Evolutionary conservation across 768 basidiomycete species (phyloP).

Genomic region (Kwoniella bestiolae): DNA sequence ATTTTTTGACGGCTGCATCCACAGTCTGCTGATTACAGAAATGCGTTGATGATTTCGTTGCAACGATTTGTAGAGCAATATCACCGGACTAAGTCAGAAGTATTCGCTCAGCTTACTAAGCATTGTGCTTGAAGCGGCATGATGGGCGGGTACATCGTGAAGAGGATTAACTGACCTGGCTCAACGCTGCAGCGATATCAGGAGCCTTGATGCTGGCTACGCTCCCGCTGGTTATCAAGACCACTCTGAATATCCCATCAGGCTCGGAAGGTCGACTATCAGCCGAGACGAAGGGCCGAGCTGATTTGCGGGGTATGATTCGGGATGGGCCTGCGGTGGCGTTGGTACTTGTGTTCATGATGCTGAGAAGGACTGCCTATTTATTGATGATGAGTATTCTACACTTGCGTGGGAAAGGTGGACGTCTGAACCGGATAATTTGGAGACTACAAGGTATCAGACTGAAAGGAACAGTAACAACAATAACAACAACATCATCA

Average conservation of each 20-base stretch:
- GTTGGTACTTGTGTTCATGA: slow-evolving; percentile 3
- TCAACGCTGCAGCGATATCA: slow-evolving; percentile 78
- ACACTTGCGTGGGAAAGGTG: no score
- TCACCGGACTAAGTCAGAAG: slow-evolving; percentile 65
- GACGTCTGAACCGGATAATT: no score
- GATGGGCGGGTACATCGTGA: no score
- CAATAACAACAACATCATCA: no score
- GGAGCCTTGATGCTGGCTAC: slow-evolving; percentile 94
- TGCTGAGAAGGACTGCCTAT: no score
- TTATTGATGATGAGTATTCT: no score
- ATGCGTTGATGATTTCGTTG: slow-evolving; percentile 74
- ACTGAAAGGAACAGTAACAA: no score
- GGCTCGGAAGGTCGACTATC: slow-evolving; percentile 29
- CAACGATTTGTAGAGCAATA: slow-evolving; percentile 79
- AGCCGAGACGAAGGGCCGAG: slow-evolving; percentile 37
- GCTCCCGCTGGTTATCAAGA: slow-evolving; percentile 89
- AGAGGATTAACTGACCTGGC: slow-evolving; percentile 62
- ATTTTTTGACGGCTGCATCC: slow-evolving; percentile 26
- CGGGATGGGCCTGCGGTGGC: slow-evolving; percentile 20
- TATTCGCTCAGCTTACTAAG: slow-evolving; percentile 13
- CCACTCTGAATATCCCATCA: slow-evolving; percentile 60
- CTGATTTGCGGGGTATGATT: slow-evolving; percentile 18
- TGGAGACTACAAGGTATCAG: no score
- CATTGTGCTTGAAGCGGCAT: no score
- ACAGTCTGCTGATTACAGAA: slow-evolving; percentile 67